Evolutionary conservation across 2,329 filamentous ascomycete genomes (phyloP).

Genomic region (Scleromitrula shiraiana): DNA sequence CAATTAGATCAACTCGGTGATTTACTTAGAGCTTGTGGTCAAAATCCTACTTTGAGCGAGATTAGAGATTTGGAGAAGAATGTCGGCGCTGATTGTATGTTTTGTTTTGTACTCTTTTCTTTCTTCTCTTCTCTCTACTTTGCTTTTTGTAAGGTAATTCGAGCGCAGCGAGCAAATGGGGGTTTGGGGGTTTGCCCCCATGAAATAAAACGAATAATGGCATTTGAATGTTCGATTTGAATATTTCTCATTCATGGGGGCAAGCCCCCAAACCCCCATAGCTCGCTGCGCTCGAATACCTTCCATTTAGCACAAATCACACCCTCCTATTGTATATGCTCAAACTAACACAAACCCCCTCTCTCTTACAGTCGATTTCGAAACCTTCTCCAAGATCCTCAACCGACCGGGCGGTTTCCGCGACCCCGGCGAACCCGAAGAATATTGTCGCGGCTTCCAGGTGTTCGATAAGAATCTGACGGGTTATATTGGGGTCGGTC

Average conservation of each 20-base stretch:
- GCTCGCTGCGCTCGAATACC: not conserved
- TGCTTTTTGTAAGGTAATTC: not conserved
- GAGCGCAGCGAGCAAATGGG: not conserved
- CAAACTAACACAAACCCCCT: not conserved
- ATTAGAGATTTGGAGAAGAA: conserved; percentile 88
- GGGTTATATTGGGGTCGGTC: conserved; percentile 93
- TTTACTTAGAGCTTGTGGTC: conserved; percentile 89
- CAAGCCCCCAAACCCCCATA: not conserved
- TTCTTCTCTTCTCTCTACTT: not conserved
- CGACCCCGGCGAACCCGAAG: conserved; percentile 93
- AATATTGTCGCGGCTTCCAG: conserved; percentile 98
- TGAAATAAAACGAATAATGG: too few species aligned
- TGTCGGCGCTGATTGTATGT: conserved; percentile 85
- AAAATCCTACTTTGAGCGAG: conserved; percentile 93
- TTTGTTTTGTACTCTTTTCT: too few species aligned
- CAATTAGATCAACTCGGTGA: conserved; percentile 81
- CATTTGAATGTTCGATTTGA: too few species aligned
- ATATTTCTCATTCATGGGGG: not conserved
- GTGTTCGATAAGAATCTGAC: conserved; percentile 99
- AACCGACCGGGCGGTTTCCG: conserved; percentile 98
- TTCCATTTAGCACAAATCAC: too few species aligned
- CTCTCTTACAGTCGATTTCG: conserved; percentile 75
- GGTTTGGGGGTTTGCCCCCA: not conserved
- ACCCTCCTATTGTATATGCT: too few species aligned
- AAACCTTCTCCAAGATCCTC: conserved; percentile 91